Evolutionary conservation across 164 flowering plant species (phyloP).

Genomic region (Annona squamosa): DNA sequence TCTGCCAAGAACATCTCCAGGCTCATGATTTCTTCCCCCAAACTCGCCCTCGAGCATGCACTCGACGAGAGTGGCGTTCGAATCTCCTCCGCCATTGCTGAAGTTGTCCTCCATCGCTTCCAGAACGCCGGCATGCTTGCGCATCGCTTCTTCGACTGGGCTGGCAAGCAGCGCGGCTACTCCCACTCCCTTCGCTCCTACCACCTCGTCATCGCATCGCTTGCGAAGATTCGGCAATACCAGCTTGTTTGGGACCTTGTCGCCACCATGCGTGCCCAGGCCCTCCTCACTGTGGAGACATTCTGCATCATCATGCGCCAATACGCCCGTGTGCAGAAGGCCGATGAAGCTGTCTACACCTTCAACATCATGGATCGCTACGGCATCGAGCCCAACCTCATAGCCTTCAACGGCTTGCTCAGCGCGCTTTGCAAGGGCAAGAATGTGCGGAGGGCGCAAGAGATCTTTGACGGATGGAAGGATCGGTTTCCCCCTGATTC

Average conservation of each 20-base stretch:
- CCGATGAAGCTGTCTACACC: slow-evolving; percentile 74
- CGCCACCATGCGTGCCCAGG: slow-evolving; percentile 50
- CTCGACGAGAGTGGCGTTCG: slow-evolving; percentile 60
- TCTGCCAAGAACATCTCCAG: slow-evolving; percentile 35
- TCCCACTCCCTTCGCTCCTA: slow-evolving; percentile 59
- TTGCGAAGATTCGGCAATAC: slow-evolving; percentile 82
- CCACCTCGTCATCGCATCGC: slow-evolving; percentile 69
- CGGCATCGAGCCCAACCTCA: slow-evolving; percentile 50
- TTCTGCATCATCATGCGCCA: slow-evolving; percentile 79
- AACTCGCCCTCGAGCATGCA: slow-evolving; percentile 46
- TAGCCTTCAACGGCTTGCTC: slow-evolving; percentile 72
- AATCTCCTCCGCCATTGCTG: slow-evolving; percentile 55
- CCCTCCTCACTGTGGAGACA: slow-evolving; percentile 65
- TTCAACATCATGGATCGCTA: slow-evolving; percentile 81
- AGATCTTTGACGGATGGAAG: slow-evolving; percentile 66
- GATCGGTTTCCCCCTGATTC: slow-evolving; percentile 58
- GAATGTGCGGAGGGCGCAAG: slow-evolving; percentile 89
- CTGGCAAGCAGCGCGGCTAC: slow-evolving; percentile 61
- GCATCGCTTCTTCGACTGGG: slow-evolving; percentile 77
- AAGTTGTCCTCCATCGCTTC: slow-evolving; percentile 58
- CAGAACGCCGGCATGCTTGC: slow-evolving; percentile 90
- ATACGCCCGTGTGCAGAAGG: slow-evolving; percentile 71
- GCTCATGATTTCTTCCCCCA: slow-evolving; percentile 59
- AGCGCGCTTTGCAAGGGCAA: slow-evolving; percentile 81
- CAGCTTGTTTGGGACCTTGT: slow-evolving; percentile 89